These are phyloP conservation scores for Candida ponderosae DNA, from an alignment of 805 yeast species.

Conservation along the genomic window DNA sequence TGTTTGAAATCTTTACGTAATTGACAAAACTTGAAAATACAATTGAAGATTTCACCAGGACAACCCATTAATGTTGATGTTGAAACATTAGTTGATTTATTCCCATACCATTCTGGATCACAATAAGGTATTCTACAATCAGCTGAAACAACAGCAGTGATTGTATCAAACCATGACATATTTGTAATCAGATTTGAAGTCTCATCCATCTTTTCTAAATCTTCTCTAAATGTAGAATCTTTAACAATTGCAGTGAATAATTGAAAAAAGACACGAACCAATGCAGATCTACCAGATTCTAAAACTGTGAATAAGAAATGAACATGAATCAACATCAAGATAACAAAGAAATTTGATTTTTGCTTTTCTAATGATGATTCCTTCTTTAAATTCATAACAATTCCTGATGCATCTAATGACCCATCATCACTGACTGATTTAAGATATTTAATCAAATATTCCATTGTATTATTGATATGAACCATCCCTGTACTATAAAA, in stretches of 20 bases:
- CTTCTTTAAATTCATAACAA: slow-evolving; percentile 28
- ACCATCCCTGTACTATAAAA: slow-evolving; percentile 44
- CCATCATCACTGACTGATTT: slow-evolving; percentile 15
- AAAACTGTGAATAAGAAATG: slow-evolving; percentile 45
- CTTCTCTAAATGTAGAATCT: slow-evolving; percentile 34
- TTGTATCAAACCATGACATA: slow-evolving; percentile 55
- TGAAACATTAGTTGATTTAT: slow-evolving; percentile 31
- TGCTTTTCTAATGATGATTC: slow-evolving; percentile 27
- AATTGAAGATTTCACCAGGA: slow-evolving; percentile 47
- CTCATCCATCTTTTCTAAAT: slow-evolving; percentile 39
- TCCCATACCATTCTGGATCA: slow-evolving; percentile 46
- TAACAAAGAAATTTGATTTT: slow-evolving; percentile 36
- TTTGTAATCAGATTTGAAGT: slow-evolving; percentile 40
- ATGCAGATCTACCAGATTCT: slow-evolving; percentile 47
- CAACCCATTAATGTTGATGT: slow-evolving; percentile 52
- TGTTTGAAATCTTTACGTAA: slow-evolving; percentile 23
- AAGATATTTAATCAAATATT: slow-evolving; percentile 39
- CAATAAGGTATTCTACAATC: slow-evolving; percentile 50
- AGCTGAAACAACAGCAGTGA: slow-evolving; percentile 46
- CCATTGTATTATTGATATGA: slow-evolving; percentile 51
- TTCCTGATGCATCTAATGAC: slow-evolving; percentile 23
- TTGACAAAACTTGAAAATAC: slow-evolving; percentile 36
- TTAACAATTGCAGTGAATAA: slow-evolving; percentile 42
- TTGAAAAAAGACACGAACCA: slow-evolving; percentile 40
- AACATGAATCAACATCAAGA: slow-evolving; percentile 43